Percentiles rank a stretch among this genome's conserved stretches.
phyloP scores from a whole-genome alignment of 805 yeast species.

The Schwanniomyces polymorphus region DNA sequence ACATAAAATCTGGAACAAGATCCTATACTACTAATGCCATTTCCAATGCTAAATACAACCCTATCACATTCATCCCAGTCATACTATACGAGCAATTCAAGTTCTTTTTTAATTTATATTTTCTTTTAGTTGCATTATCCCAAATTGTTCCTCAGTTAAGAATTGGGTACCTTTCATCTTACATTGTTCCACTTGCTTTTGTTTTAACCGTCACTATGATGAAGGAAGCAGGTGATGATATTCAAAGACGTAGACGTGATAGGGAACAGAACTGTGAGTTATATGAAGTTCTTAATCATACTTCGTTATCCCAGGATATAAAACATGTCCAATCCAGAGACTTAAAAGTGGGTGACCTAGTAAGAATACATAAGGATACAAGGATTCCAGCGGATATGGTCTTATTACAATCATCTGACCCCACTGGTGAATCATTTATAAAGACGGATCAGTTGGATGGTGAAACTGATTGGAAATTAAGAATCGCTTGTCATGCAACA shows the following conservation, averaged over 20 bases:
- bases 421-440: conserved; percentile 84
- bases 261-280: conserved; percentile 81
- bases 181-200: conserved; percentile 91
- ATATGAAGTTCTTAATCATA: conserved; percentile 62
- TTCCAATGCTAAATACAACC: conserved; percentile 92
- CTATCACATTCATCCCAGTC: conserved; percentile 82
- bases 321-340: conserved; percentile 50
- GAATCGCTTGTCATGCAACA: conserved; percentile 74
- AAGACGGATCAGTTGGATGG: conserved; percentile 98
- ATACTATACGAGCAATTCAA: conserved; percentile 94
- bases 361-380: conserved; percentile 72
- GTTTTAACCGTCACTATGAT: conserved; percentile 91
- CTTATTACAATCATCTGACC: conserved; percentile 77
- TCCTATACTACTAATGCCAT: conserved; percentile 69
- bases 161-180: conserved; percentile 91
- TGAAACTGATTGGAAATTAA: conserved; percentile 97
- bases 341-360: conserved; percentile 83
- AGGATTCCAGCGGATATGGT: conserved; percentile 95
- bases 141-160: conserved; percentile 87
- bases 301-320: conserved; percentile 20
- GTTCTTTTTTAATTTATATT: conserved; percentile 92
- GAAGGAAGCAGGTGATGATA: conserved; percentile 94
- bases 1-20: conserved; percentile 22
- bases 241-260: conserved; percentile 87
- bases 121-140: conserved; percentile 88